Base-by-base conservation (phyloP, 75 land plant genomes). In the Ceratopteris richardii region DNA sequence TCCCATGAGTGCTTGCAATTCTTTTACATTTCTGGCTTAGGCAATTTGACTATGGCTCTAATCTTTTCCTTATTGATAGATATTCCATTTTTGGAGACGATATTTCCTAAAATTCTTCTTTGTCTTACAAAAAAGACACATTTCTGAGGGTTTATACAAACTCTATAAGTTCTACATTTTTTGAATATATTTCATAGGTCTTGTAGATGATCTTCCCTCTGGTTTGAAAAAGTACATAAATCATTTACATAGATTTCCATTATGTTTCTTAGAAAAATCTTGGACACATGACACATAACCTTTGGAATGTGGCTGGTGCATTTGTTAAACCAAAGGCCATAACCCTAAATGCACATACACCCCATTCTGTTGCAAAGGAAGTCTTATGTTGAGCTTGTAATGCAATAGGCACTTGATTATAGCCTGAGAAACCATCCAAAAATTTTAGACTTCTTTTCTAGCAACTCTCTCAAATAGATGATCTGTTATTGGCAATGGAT, bases 261-360 rank as follows among this genome's bases (percentile, higher is more conserved):
- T 3, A 33, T 4, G 9, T 3, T 33, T 21, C 51, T 4, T 3
- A 58, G 22, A 36, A 29, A 1, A 0, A 18, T 41, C 1, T 19
- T 17, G 17, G 33, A 58, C 11, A 13, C 44, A 18, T 23, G 30
- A 0, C 12, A 21, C 60, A 58, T 58, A 26, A 31, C 0, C 44
- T 39, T 40, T 39, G 44, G n/a, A 58, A 58, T 0, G 60, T 58
- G 4, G 22, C 60, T 10, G 19, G 39, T 0, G 0, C 1, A 0
- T 58, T 58, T 10, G 22, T 18, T 14, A 58, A 23, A 0, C 60
- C 30, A 23, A 58, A 58, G 0, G 60, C 1, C 60, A 58, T 58
- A 17, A 23, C 2, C 0, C 44, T 29, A 1, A 31, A 58, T 0
- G 60, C 0, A 0, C 7, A 37, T 19, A 39, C 33, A 10, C 48